Evolutionary conservation across 2,329 filamentous ascomycete genomes (phyloP), one percentile per base, ranked within the genome.

Genomic region (Madurella fahalii): DNA sequence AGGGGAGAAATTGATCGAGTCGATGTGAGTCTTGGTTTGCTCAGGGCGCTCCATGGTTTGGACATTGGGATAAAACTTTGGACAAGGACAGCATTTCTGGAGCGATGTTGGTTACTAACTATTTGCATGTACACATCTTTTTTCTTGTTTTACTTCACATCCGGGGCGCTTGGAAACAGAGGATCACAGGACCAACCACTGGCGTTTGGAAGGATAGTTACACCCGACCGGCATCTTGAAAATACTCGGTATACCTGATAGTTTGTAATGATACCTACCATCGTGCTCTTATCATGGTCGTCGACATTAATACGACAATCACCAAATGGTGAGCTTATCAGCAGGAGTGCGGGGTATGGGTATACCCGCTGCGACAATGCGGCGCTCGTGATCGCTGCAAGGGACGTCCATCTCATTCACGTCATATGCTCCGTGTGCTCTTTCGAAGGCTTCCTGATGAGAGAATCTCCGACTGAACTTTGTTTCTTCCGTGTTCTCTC

Each of bases 1-100:
- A 32, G 74, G 76, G 37, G 54, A 56, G 50, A 52, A 41, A 55
- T 18, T 63, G 57, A 61, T 63, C 54, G 61, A 61, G 40, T 30
- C 39, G 39, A 47, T 46, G 46, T 60, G 46, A 52, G 13, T 52
- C 25, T 39, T 16, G 30, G 18, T 48, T 39, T 15, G 43, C 34
- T 3, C 9, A 20, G 12, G 31, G 11, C 9, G 30, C 15, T 47
- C 47, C 20, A 25, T 34, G 47, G 42, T 20, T 20, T 47, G 40
- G n/a, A 30, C 5, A 20, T 46, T 30, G 46, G 9, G 20, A 17
- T 37, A 40, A 16, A 7, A 15, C 20, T 34, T 50, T 41, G 40
- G 50, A 42, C n/a, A 40, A 49, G 39, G 34, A 50, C 30, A 1
- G 31, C 17, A 20, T 47, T 8, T 49, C 5, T 7, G 25, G 4